Evolutionary conservation across 768 basidiomycete genomes (phyloP).

Genomic region (Trametes sanguinea): DNA sequence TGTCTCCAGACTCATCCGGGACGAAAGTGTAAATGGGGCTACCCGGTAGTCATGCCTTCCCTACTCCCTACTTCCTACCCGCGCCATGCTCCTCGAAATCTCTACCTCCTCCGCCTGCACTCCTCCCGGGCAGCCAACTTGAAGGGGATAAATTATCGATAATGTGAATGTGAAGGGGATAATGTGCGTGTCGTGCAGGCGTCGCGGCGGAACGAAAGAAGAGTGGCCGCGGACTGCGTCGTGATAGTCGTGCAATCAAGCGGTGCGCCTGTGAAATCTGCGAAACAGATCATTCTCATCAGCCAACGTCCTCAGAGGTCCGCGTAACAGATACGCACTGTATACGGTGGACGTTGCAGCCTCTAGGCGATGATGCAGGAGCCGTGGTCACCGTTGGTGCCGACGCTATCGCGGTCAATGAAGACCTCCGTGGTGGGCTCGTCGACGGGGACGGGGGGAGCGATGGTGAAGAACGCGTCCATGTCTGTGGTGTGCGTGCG

Average conservation of each 20-base stretch:
- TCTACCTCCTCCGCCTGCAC: neutral
- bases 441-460: slow-evolving; percentile 21
- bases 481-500: slow-evolving; percentile 6
- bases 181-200: slow-evolving; percentile 1
- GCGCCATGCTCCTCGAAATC: neutral
- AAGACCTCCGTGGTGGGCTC: slow-evolving; percentile 20
- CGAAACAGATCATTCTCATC: neutral
- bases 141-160: slow-evolving; percentile 16
- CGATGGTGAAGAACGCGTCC: slow-evolving; percentile 28
- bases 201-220: slow-evolving; percentile 12
- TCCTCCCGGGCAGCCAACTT: neutral
- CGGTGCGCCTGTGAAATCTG: neutral
- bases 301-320: neutral
- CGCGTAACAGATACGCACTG: neutral
- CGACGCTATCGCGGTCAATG: slow-evolving; percentile 16
- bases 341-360: neutral
- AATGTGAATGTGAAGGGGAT: slow-evolving; percentile 1
- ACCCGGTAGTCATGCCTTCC: slow-evolving; percentile 3
- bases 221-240: slow-evolving; percentile 4
- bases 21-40: slow-evolving; percentile 15
- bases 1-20: slow-evolving; percentile 18
- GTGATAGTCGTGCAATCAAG: slow-evolving; percentile 2
- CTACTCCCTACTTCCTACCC: neutral
- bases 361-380: slow-evolving; percentile 22
- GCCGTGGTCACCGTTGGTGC: slow-evolving; percentile 11